These are phyloP conservation scores for Lactarius akahatsu DNA, from an alignment of 768 basidiomycete genomes.

Conservation along the genomic window DNA sequence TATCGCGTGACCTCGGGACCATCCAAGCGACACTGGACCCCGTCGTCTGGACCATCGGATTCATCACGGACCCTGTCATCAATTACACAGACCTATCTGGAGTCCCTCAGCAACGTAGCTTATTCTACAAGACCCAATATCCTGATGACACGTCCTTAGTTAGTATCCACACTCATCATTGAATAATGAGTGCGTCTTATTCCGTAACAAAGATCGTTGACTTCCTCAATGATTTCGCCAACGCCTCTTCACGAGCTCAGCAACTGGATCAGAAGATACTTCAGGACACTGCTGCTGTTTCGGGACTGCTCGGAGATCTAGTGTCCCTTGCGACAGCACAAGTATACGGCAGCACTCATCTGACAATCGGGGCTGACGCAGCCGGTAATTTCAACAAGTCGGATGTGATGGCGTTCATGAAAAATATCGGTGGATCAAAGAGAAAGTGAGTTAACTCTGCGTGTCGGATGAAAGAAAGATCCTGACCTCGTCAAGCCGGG, in stretches of 20 bases:
- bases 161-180: too few relatives aligned
- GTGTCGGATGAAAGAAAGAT: background rate
- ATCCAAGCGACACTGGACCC: constrained; percentile 27
- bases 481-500: constrained; percentile 24
- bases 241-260: constrained; percentile 46
- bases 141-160: too few relatives aligned
- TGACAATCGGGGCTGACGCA: background rate
- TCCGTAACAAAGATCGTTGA: too few relatives aligned
- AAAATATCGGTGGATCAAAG: constrained; percentile 15
- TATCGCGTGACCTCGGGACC: constrained; percentile 33
- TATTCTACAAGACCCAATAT: constrained; percentile 25
- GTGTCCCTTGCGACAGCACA: constrained; percentile 47
- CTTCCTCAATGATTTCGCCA: constrained; percentile 42
- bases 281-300: constrained; percentile 47
- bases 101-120: constrained; percentile 33
- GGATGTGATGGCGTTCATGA: constrained; percentile 57
- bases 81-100: too few relatives aligned
- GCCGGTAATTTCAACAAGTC: constrained; percentile 50
- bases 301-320: constrained; percentile 49
- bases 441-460: background rate
- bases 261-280: constrained; percentile 49
- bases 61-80: too few relatives aligned
- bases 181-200: too few relatives aligned
- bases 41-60: constrained; percentile 34
- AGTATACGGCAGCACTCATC: too few relatives aligned